These are phyloP conservation scores for Talaromyces sp. DNA, from an alignment of 2,329 filamentous ascomycete genomes.

Conservation along the genomic window DNA sequence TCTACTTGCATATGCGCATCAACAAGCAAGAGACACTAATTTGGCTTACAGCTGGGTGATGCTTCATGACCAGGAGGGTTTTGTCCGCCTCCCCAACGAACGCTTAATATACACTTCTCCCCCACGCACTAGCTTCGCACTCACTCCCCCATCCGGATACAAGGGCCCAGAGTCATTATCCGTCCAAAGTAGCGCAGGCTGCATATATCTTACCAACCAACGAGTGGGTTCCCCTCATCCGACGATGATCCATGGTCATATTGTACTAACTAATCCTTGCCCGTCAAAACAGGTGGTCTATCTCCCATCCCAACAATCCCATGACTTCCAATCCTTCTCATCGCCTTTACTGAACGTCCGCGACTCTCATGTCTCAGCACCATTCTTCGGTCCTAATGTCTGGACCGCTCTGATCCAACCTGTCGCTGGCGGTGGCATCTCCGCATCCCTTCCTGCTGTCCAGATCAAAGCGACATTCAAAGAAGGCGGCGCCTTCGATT, in stretches of 20 bases:
- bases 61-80: slow-evolving; percentile 72
- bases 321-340: slow-evolving; percentile 80
- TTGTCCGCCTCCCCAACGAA: slow-evolving; percentile 84
- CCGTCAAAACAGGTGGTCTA: slow-evolving; percentile 73
- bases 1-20: slow-evolving; percentile 3
- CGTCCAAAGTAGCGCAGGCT: slow-evolving; percentile 73
- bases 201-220: slow-evolving; percentile 81
- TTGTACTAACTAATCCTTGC: not conserved
- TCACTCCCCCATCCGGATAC: slow-evolving; percentile 71
- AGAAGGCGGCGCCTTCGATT: slow-evolving; percentile 93
- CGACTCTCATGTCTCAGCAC: slow-evolving; percentile 82
- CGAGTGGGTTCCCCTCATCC: slow-evolving; percentile 59
- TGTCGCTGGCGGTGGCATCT: slow-evolving; percentile 80
- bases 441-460: slow-evolving; percentile 69
- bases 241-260: not conserved
- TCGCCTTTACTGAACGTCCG: slow-evolving; percentile 83
- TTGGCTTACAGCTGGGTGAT: slow-evolving; percentile 78
- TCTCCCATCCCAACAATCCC: slow-evolving; percentile 70
- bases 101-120: slow-evolving; percentile 78
- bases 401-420: slow-evolving; percentile 82
- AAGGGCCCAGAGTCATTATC: slow-evolving; percentile 66
- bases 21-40: not conserved
- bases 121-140: slow-evolving; percentile 73
- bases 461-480: slow-evolving; percentile 88
- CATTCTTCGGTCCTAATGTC: slow-evolving; percentile 90